Conservation (phyloP, 2,329 filamentous ascomycete species). For the Hypoxylon sp. region DNA sequence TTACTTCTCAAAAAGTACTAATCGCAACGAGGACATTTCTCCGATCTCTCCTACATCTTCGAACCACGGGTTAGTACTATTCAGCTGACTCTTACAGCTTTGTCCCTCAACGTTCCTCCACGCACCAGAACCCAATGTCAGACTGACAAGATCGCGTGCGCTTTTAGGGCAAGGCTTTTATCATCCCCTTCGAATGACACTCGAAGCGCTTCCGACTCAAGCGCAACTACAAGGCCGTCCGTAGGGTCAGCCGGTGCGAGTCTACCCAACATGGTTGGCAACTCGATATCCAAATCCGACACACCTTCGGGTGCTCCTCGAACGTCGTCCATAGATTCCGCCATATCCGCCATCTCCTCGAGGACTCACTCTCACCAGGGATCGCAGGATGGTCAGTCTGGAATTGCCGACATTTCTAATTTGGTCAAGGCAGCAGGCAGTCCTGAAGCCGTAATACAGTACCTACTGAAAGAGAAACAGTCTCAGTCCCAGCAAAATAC, state of each 20-base stretch:
- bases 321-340: conserved; percentile 92
- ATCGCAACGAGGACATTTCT: conserved; percentile 43
- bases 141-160: conserved; percentile 27
- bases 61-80: conserved; percentile 44
- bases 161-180: conserved; percentile 51
- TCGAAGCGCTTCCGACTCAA: conserved; percentile 62
- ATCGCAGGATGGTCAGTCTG: conserved; percentile 71
- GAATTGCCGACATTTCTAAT: conserved; percentile 80
- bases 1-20: conserved; percentile 27
- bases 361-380: conserved; percentile 71
- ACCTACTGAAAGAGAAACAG: conserved; percentile 91
- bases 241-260: conserved; percentile 59
- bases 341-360: conserved; percentile 82
- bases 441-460: conserved; percentile 88
- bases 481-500: conserved; percentile 89
- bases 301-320: conserved; percentile 67
- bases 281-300: conserved; percentile 60
- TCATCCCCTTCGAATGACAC: conserved; percentile 64
- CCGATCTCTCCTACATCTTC: conserved; percentile 46
- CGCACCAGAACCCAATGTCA: not conserved
- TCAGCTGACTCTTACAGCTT: not conserved
- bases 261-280: conserved; percentile 64
- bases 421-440: conserved; percentile 89
- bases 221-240: conserved; percentile 61
- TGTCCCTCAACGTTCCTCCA: conserved; percentile 10